A percentile compares a stretch with the other conserved stretches of the same genome.
These are phyloP conservation scores for Phanerochaete sordida DNA, from an alignment of 768 basidiomycete species.

Conservation along the genomic window DNA sequence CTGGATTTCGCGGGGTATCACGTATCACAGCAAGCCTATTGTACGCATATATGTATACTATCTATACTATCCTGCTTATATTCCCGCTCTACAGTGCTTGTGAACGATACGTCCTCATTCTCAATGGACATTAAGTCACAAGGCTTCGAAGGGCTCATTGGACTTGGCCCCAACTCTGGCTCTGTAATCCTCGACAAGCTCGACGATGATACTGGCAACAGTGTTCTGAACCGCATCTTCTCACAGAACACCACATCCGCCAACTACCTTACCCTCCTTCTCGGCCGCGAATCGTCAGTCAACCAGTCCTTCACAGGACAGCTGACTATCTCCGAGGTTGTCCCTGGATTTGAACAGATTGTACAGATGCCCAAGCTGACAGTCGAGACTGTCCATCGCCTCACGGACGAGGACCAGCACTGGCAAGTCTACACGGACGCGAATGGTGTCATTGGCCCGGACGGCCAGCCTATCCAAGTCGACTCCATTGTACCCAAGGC, in stretches of 20 bases:
- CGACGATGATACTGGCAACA: constrained; percentile 47
- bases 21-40: constrained; percentile 47
- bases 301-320: constrained; percentile 53
- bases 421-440: constrained; percentile 75
- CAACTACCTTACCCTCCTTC: constrained; percentile 68
- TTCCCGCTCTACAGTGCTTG: constrained; percentile 45
- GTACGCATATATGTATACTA: constrained; percentile 4
- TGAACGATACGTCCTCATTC: constrained; percentile 60
- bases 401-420: constrained; percentile 69
- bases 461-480: constrained; percentile 57
- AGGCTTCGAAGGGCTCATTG: constrained; percentile 69
- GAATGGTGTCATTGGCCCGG: constrained; percentile 71
- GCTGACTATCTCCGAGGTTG: constrained; percentile 63
- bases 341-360: constrained; percentile 61
- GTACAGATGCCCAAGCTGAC: constrained; percentile 59
- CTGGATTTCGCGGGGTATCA: constrained; percentile 55
- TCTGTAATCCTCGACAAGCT: constrained; percentile 61
- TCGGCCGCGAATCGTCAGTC: constrained; percentile 58
- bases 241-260: constrained; percentile 47
- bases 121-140: constrained; percentile 55
- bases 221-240: constrained; percentile 64
- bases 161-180: constrained; percentile 74
- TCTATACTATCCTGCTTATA: neutral
- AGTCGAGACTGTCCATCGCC: constrained; percentile 59
- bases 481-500: constrained; percentile 69